Base-by-base conservation (phyloP, 805 yeast genomes). In the Danielozyma ontarioensis region DNA sequence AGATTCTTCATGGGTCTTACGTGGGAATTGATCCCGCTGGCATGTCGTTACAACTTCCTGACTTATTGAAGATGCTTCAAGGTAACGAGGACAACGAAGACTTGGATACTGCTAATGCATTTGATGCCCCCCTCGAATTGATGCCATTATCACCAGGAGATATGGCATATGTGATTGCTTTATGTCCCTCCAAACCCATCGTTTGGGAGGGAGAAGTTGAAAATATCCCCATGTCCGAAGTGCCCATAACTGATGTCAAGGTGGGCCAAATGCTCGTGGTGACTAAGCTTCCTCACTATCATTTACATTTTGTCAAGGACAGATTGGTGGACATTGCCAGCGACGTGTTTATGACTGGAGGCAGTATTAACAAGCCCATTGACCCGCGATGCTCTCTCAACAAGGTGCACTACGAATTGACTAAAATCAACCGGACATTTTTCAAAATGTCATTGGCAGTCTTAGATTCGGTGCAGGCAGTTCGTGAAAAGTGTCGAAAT, bases 121-220 rank as follows among this genome's bases (percentile, higher is more conserved):
- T n/a, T n/a, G n/a, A n/a, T n/a, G n/a, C n/a, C n/a, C n/a, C n/a
- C n/a, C n/a, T n/a, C n/a, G n/a, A n/a, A n/a, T n/a, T 21, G 14
- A 16, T 14, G 19, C 3, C 22, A 21, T 13, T 28, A 4, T 23
- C 27, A 8, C 25, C n/a, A n/a, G n/a, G n/a, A n/a, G 22, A 19
- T 10, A 19, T 65, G 17, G 84, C 87, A 0, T 86, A 84, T 42
- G 72, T 86, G 11, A 47, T 88, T 17, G 81, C 86, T 0, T 57
- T 89, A 4, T 79, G 85, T 46, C 88, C 95, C 0, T 71, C 80
- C 2, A 85, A 85, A 47, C 94, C 96, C 0, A 72, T 89, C 57
- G 76, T 84, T 31, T 90, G 97, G 97, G 88, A 83, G 40, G 97
- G 97, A 4, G 70, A 75, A 13, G 78, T 83, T 41, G 70, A 80